Evolutionary conservation across 169 alveolate genomes (phyloP).

Genomic region (Plasmodium falciparum): DNA sequence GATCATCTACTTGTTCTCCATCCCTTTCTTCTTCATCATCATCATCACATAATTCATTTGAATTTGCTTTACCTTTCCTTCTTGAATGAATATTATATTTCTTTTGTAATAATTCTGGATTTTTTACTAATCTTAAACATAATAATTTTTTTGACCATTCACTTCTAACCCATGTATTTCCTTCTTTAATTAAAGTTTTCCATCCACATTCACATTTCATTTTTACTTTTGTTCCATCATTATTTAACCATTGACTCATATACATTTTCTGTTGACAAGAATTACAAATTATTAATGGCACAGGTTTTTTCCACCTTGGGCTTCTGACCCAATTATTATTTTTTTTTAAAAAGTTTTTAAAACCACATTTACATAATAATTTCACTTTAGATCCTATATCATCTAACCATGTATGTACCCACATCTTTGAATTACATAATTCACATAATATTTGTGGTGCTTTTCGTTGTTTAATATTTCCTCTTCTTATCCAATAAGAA

Average conservation of each 20-base stretch:
- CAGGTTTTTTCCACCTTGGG: slow-evolving; percentile 76
- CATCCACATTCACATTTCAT: slow-evolving; percentile 78
- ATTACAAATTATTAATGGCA: slow-evolving; percentile 69
- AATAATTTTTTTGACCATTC: slow-evolving; percentile 77
- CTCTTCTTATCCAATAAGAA: slow-evolving; percentile 58
- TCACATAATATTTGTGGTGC: slow-evolving; percentile 76
- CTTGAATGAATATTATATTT: slow-evolving; percentile 57
- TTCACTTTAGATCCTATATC: slow-evolving; percentile 75
- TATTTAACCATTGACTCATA: slow-evolving; percentile 76
- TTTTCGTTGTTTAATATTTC: slow-evolving; percentile 67
- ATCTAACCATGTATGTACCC: slow-evolving; percentile 78
- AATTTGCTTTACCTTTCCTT: slow-evolving; percentile 30
- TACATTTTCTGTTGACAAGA: slow-evolving; percentile 72
- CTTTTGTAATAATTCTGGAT: slow-evolving; percentile 44
- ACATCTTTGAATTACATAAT: slow-evolving; percentile 70
- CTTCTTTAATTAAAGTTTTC: slow-evolving; percentile 72
- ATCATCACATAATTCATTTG: slow-evolving; percentile 22
- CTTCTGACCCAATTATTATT: slow-evolving; percentile 77
- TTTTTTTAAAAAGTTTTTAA: slow-evolving; percentile 67
- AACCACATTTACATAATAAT: slow-evolving; percentile 74
- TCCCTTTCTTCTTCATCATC: not conserved
- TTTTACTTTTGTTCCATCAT: slow-evolving; percentile 74
- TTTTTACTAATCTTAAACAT: slow-evolving; percentile 53
- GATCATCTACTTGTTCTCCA: no score
- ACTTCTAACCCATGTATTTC: slow-evolving; percentile 77